Base-by-base conservation (phyloP, 2,329 filamentous ascomycete genomes). In the Penicillium psychrosexuale region DNA sequence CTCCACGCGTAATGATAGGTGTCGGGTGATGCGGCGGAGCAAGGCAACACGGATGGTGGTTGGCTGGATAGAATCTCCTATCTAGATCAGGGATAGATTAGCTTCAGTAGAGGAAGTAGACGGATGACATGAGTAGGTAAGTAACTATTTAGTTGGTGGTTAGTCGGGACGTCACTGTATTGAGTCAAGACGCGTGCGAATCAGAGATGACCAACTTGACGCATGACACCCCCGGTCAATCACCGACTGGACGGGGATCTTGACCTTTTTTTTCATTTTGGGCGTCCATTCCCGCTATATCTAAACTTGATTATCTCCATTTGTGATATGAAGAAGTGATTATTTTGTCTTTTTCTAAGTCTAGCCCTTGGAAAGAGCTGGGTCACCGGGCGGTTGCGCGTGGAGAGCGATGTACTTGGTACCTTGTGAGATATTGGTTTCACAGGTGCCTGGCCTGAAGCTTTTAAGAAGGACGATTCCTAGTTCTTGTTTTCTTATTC, bases 21-120 rank as follows among this genome's bases (percentile, higher is more conserved):
- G 61, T 65, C 61, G 61, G 60, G 58, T 65, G 62, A 65, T 62
- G 58, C 58, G 61, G 59, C 57, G 51, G 52, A 47, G 22, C 31
- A 22, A 42, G 36, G 51, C 43, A 40, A 30, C 5, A 22, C 19
- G 40, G 30, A 39, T 44, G 33, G 4, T 43, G 45, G 31, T 43
- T 44, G 47, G 47, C 19, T 33, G 15, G 8, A 17, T 9, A 4
- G 37, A 50, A 33, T 33, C 19, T 15, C 9, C 30, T n/a, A 34
- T 50, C 38, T 11, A 27, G 19, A 24, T 17, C 28, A 5, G 37
- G 46, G 11, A 19, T 19, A 37, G 31, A 43, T 40, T 36, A 37
- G 17, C 42, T 47, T 46, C 15, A 46, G 28, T 17, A 31, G 36
- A 31, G 17, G 40, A 45, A n/a, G 39, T 33, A 17, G 49, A 46